Evolutionary conservation across 495 filamentous ascomycete species (phyloP), one percentile per base, ranked within the genome.

Genomic region (Talaromyces nanjingensis): DNA sequence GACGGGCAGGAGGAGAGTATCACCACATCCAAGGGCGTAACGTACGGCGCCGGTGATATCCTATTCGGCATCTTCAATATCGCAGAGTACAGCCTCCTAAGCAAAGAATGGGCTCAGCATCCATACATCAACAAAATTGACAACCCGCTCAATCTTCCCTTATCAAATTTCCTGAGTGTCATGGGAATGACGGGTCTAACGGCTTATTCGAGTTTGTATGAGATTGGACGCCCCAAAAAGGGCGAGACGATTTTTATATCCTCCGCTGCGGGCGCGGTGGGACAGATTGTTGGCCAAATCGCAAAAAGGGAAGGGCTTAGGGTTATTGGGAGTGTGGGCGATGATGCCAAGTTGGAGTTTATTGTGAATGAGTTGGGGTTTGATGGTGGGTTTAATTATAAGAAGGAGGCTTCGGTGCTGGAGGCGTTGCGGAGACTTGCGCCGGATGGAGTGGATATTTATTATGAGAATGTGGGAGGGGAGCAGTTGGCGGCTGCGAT

Each of bases 391-490:
- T 84, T 81, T 69, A 84, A 84, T 71, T 84, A 84, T 70, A 84
- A 84, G 77, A 83, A 72, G 29, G 80, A 79, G 65, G 73, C 77
- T 29, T 67, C 80, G 6, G n/a, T 12, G 12, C 34, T 56, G 1
- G 87, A 90, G 56, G 93, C 92, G 2, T 77, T 97, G 58, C 75
- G 79, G 67, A 81, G 91, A 65, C 76, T 96, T 49, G 90, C 89
- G 9, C 93, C 92, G 0, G 69, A 93, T 29, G 93, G 93, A 14
- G 82, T 97, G 59, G 91, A 97, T 71, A 96, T 98, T 72, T 97
- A 97, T 78, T 98, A 88, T 68, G 93, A 98, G 75, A 97, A 96
- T 67, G 93, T 98, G 22, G 93, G 93, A 7, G 93, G 92, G 5
- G 91, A 93, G 79, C 88, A 91, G 65, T 78, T 97, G 39, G 89